Conservation (phyloP, 441 rosid genomes). For the Erysimum cheiri region DNA sequence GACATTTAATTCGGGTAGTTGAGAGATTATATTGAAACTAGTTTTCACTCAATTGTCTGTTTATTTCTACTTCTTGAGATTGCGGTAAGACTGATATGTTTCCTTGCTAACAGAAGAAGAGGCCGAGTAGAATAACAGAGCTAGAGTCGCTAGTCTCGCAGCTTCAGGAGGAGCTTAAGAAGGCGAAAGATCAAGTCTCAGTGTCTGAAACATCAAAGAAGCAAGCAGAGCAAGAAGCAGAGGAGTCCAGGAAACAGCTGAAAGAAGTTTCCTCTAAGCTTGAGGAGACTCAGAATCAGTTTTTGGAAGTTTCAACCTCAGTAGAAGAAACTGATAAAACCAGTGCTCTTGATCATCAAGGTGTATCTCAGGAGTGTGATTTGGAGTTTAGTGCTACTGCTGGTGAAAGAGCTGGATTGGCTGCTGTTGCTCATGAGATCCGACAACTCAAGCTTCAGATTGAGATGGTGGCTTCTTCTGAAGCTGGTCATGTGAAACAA, state of each 20-base stretch:
- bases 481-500: slow-evolving; percentile 59
- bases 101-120: slow-evolving; percentile 60
- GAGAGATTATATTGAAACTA: slow-evolving; percentile 31
- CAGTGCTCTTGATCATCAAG: slow-evolving; percentile 44
- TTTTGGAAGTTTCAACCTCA: slow-evolving; percentile 51
- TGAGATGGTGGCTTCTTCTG: slow-evolving; percentile 66
- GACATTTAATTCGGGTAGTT: slow-evolving; percentile 43
- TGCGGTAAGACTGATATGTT: slow-evolving; percentile 21
- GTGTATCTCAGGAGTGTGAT: slow-evolving; percentile 51
- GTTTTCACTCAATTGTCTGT: slow-evolving; percentile 31
- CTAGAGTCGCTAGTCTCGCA: slow-evolving; percentile 58
- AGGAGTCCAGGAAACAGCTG: slow-evolving; percentile 58
- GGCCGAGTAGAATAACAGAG: slow-evolving; percentile 67
- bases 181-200: slow-evolving; percentile 57
- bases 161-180: slow-evolving; percentile 73
- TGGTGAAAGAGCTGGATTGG: slow-evolving; percentile 54
- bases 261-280: slow-evolving; percentile 52
- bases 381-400: slow-evolving; percentile 53
- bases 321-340: slow-evolving; percentile 44
- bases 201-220: slow-evolving; percentile 62
- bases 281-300: slow-evolving; percentile 58
- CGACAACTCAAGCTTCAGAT: slow-evolving; percentile 67
- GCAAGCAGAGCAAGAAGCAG: slow-evolving; percentile 67
- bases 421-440: slow-evolving; percentile 51
- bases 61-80: slow-evolving; percentile 11